These are phyloP conservation scores for Steccherinum ochraceum DNA, from an alignment of 768 basidiomycete species.

Conservation along the genomic window DNA sequence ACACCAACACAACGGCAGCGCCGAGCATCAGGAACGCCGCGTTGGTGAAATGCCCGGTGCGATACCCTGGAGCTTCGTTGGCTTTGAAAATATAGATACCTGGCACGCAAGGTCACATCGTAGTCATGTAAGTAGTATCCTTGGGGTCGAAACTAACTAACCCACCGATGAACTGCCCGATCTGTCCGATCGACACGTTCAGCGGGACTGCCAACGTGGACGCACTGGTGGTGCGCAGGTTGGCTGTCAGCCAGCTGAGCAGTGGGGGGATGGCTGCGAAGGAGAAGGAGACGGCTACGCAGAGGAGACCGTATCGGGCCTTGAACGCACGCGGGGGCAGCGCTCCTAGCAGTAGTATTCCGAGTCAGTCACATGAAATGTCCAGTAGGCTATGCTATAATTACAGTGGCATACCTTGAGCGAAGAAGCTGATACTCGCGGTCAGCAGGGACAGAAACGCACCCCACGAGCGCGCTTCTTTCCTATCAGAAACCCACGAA, in stretches of 20 bases:
- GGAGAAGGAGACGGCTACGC: constrained; percentile 25
- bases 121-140: too few relatives aligned
- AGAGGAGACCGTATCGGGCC: constrained; percentile 27
- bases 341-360: too few relatives aligned
- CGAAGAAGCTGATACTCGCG: constrained; percentile 13
- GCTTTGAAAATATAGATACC: constrained; percentile 24
- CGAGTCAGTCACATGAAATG: too few relatives aligned
- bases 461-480: constrained; percentile 12
- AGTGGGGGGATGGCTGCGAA: constrained; percentile 28
- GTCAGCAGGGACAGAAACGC: constrained; percentile 12
- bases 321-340: constrained; percentile 18
- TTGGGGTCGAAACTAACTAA: background rate
- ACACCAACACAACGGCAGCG: constrained; percentile 9
- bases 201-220: constrained; percentile 26
- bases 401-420: constrained; percentile 9
- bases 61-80: constrained; percentile 25
- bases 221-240: constrained; percentile 24
- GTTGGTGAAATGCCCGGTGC: constrained; percentile 30
- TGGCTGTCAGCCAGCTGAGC: constrained; percentile 31
- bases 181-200: constrained; percentile 28
- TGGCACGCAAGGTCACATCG: too few relatives aligned
- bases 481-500: constrained; percentile 15
- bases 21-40: constrained; percentile 24
- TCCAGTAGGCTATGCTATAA: too few relatives aligned
- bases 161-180: constrained; percentile 29